Evolutionary conservation across 164 flowering plant species (phyloP).

Genomic region (Cinnamomum chago): DNA sequence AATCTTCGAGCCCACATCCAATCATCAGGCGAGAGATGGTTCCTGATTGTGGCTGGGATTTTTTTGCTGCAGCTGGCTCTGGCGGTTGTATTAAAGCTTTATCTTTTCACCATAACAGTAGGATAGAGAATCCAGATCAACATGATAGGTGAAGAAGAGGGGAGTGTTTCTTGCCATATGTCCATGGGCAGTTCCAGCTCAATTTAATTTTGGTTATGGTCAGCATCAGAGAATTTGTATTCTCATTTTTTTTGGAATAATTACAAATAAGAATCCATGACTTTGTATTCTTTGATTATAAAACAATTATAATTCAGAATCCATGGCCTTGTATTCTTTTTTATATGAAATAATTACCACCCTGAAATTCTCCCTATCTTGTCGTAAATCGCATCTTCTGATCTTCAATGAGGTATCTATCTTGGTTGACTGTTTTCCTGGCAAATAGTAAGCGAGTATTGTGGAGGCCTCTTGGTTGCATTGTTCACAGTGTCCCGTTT

Average conservation of each 20-base stretch:
- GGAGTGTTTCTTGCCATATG: conserved; percentile 3
- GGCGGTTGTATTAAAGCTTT: conserved; percentile 72
- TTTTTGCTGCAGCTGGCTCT: conserved; percentile 89
- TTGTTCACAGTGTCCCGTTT: too few species aligned
- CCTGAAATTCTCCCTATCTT: too few species aligned
- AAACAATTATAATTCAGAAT: too few species aligned
- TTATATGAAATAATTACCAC: too few species aligned
- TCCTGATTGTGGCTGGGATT: conserved; percentile 84
- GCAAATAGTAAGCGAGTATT: too few species aligned
- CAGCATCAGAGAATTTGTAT: background rate
- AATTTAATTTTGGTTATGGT: background rate
- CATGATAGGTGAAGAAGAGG: background rate
- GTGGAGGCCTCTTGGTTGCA: too few species aligned
- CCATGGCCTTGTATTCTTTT: too few species aligned
- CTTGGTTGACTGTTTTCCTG: too few species aligned
- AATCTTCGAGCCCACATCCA: conserved; percentile 81
- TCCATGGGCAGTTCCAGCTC: background rate
- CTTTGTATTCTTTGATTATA: conserved; percentile 6
- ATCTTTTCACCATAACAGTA: conserved; percentile 81
- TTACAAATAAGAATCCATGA: background rate
- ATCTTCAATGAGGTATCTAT: too few species aligned
- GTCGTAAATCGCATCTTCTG: too few species aligned
- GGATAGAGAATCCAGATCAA: conserved; percentile 1
- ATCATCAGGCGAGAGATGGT: conserved; percentile 95
- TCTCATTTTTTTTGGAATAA: background rate